Evolutionary conservation across 176 grass and related monocot genomes (phyloP).

Genomic region (Aegilops speltoides): DNA sequence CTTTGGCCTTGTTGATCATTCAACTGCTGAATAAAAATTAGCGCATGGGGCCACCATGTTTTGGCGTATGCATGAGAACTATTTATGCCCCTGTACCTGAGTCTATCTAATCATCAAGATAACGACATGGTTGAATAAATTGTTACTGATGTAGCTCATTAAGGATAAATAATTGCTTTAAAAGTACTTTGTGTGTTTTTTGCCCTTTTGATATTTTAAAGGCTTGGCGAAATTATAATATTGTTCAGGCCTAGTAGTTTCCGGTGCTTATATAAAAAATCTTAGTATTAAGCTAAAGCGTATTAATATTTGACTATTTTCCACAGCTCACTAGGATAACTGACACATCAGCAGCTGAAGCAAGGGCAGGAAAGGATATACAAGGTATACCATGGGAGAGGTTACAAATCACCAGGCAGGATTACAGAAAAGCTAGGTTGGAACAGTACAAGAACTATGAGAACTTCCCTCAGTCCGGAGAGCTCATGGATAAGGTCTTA

Average conservation of each 20-base stretch:
- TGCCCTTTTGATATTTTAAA: not conserved
- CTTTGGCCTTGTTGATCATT: constrained; percentile 15
- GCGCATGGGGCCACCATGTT: not conserved
- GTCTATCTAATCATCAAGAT: not conserved
- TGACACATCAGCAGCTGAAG: constrained; percentile 82
- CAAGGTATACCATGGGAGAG: constrained; percentile 95
- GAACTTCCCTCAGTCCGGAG: constrained; percentile 69
- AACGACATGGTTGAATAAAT: not conserved
- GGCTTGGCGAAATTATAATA: not conserved
- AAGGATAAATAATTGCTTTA: not conserved
- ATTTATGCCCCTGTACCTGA: not conserved
- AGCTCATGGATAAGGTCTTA: constrained; percentile 72
- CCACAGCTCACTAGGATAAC: constrained; percentile 62
- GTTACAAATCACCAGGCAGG: constrained; percentile 53
- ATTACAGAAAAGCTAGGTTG: constrained; percentile 77
- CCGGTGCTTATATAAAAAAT: not conserved
- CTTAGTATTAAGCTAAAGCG: not conserved
- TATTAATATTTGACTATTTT: constrained; percentile 12
- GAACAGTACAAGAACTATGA: constrained; percentile 97
- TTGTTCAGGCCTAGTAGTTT: not conserved
- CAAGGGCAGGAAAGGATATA: constrained; percentile 87
- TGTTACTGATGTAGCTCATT: not conserved
- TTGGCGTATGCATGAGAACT: not conserved
- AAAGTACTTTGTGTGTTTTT: not conserved
- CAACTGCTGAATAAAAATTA: constrained; percentile 13